Percentiles rank a stretch among this genome's conserved stretches.
Conservation (phyloP, 306 rosid species). For the Amphicarpaea edgeworthii region DNA sequence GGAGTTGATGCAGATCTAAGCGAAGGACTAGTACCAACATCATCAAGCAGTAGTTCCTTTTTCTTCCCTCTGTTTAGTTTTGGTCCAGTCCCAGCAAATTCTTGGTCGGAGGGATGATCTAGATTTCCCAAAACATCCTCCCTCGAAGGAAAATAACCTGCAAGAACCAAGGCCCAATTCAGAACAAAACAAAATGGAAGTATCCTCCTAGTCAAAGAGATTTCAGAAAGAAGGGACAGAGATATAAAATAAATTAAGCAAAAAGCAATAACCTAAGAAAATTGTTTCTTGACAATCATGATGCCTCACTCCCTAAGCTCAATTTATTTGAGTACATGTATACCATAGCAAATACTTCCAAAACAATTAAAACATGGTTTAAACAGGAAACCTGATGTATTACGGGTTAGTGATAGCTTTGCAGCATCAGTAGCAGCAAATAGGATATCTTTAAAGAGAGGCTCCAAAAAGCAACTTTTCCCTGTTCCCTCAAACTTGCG, state of each 20-base stretch:
- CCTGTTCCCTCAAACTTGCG: slow-evolving; percentile 69
- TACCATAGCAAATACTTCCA: slow-evolving; percentile 37
- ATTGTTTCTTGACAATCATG: slow-evolving; percentile 12
- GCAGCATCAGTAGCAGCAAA: slow-evolving; percentile 54
- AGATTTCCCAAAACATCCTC: slow-evolving; percentile 56
- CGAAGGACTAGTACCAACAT: slow-evolving; percentile 68
- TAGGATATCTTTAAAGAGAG: slow-evolving; percentile 64
- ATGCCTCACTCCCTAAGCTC: neutral
- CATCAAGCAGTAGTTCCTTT: slow-evolving; percentile 81
- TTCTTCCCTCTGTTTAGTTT: slow-evolving; percentile 68
- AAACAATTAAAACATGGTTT: slow-evolving; percentile 28
- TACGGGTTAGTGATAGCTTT: slow-evolving; percentile 43
- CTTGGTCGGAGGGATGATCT: slow-evolving; percentile 56
- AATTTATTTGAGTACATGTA: slow-evolving; percentile 7
- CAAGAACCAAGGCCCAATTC: slow-evolving; percentile 45
- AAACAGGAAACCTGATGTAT: slow-evolving; percentile 57
- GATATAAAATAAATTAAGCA: slow-evolving; percentile 31
- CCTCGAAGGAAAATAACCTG: slow-evolving; percentile 65
- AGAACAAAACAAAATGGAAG: neutral
- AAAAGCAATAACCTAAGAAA: slow-evolving; percentile 33
- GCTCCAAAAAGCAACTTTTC: slow-evolving; percentile 78
- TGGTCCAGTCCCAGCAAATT: slow-evolving; percentile 68
- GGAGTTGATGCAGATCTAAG: slow-evolving; percentile 59
- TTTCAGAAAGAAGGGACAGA: neutral
- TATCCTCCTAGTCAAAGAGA: neutral